A percentile compares a stretch with the other conserved stretches of the same genome.
Conservation (phyloP, 768 basidiomycete genomes). For the Fomitopsis serialis region DNA sequence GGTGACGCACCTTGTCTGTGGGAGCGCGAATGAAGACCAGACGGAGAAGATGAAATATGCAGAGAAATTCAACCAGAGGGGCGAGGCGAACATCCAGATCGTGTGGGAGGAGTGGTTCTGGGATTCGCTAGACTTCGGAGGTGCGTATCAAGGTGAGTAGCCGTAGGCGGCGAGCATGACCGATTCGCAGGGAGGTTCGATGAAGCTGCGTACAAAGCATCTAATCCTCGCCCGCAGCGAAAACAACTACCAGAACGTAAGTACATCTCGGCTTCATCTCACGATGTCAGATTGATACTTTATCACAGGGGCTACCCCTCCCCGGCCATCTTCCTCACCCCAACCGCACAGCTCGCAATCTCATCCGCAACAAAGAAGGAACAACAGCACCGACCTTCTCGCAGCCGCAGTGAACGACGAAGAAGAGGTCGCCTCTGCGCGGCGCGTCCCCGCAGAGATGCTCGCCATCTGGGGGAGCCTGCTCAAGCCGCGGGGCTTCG, state of each 20-base stretch:
- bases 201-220: conserved; percentile 54
- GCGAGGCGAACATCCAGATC: conserved; percentile 69
- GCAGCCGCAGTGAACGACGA: conserved; percentile 32
- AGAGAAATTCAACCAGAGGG: conserved; percentile 60
- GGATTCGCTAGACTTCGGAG: conserved; percentile 76
- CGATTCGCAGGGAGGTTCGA: conserved; percentile 50
- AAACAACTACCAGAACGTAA: conserved; percentile 26
- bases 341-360: conserved; percentile 6
- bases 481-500: conserved; percentile 62
- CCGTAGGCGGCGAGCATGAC: background rate
- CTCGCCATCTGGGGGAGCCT: conserved; percentile 69
- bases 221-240: conserved; percentile 55
- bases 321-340: conserved; percentile 15
- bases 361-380: conserved; percentile 7
- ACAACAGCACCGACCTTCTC: conserved; percentile 4
- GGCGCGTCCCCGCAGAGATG: conserved; percentile 55
- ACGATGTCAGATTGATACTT: background rate
- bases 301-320: conserved; percentile 10
- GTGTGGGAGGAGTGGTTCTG: conserved; percentile 98
- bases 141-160: conserved; percentile 1
- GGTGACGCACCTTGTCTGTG: conserved; percentile 84
- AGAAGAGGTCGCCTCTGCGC: conserved; percentile 52
- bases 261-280: conserved; percentile 1
- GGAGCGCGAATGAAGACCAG: conserved; percentile 37
- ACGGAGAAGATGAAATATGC: conserved; percentile 78